Evolutionary conservation across 768 basidiomycete species (phyloP).

Genomic region (Amanita jacksonii): DNA sequence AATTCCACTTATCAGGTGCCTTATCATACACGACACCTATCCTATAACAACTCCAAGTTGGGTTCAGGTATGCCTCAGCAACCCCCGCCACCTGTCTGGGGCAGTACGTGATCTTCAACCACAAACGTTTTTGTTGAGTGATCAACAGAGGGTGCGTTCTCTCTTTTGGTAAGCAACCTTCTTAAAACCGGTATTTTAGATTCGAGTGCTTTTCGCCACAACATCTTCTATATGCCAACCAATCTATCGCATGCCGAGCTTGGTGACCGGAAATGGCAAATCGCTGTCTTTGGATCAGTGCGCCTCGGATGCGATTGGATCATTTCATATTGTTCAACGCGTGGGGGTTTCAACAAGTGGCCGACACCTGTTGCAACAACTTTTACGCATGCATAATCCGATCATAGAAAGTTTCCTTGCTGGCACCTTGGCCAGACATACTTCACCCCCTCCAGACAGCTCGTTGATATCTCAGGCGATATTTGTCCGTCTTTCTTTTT

Average conservation of each 20-base stretch:
- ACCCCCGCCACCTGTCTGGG: conserved; percentile 6
- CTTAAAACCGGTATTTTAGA: no score
- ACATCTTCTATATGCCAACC: no score
- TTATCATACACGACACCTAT: conserved; percentile 5
- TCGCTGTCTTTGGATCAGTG: background rate
- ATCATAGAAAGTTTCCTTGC: no score
- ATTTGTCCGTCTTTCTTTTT: background rate
- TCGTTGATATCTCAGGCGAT: background rate
- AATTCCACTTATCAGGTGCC: conserved; percentile 1
- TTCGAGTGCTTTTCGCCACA: no score
- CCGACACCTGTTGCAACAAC: no score
- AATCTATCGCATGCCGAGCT: no score
- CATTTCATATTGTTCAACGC: no score
- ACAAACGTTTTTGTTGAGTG: background rate
- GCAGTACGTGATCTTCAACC: conserved; percentile 5
- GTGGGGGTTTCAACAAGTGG: no score
- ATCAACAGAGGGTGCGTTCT: background rate
- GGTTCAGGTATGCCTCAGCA: background rate
- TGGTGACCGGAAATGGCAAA: no score
- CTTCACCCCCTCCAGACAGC: background rate
- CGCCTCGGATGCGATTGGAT: background rate
- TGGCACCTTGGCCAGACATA: background rate
- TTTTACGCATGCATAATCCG: no score
- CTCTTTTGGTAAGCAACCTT: background rate
- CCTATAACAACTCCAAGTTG: conserved; percentile 6